phyloP scores from a whole-genome alignment of 352 stramenopile species.

The Sclerospora graminicola region DNA sequence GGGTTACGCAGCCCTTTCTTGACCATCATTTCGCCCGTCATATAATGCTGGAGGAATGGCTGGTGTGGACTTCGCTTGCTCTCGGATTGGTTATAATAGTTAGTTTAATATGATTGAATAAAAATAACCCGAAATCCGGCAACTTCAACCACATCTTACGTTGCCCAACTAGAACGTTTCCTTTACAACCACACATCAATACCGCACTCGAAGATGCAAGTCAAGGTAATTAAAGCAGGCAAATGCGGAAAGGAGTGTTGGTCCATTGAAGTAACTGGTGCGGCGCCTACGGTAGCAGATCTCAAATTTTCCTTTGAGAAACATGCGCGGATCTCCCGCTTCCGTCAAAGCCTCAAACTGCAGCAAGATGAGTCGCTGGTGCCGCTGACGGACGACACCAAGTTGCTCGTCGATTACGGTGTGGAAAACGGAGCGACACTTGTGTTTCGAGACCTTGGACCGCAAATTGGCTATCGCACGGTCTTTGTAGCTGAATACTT shows the following conservation, averaged over 20 bases:
- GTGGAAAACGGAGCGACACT: constrained; percentile 40
- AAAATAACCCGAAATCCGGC: constrained; percentile 2
- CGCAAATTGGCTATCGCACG: constrained; percentile 83
- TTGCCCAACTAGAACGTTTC: too few species aligned
- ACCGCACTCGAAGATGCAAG: constrained; percentile 29
- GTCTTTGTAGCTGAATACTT: constrained; percentile 85
- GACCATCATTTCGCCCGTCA: constrained; percentile 20
- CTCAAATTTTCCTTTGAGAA: constrained; percentile 58
- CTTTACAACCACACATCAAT: constrained; percentile 6
- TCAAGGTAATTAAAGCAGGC: constrained; percentile 49
- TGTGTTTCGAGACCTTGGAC: constrained; percentile 72
- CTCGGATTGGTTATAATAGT: constrained; percentile 1
- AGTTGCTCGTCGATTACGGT: constrained; percentile 45
- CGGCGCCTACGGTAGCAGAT: constrained; percentile 26
- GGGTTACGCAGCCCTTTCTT: constrained; percentile 61
- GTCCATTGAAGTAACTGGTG: constrained; percentile 22
- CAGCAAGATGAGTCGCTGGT: constrained; percentile 14
- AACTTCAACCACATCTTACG: too few species aligned
- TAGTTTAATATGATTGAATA: constrained; percentile 1
- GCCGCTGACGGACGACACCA: constrained; percentile 45
- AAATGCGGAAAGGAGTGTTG: constrained; percentile 50
- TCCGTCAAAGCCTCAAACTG: constrained; percentile 60
- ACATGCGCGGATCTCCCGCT: constrained; percentile 32
- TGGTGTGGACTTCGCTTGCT: constrained; percentile 1
- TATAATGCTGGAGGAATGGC: too few species aligned